A percentile compares a stretch with the other conserved stretches of the same genome.
Conservation (phyloP, 495 filamentous ascomycete genomes). For the Hypoxylon perforatum region DNA sequence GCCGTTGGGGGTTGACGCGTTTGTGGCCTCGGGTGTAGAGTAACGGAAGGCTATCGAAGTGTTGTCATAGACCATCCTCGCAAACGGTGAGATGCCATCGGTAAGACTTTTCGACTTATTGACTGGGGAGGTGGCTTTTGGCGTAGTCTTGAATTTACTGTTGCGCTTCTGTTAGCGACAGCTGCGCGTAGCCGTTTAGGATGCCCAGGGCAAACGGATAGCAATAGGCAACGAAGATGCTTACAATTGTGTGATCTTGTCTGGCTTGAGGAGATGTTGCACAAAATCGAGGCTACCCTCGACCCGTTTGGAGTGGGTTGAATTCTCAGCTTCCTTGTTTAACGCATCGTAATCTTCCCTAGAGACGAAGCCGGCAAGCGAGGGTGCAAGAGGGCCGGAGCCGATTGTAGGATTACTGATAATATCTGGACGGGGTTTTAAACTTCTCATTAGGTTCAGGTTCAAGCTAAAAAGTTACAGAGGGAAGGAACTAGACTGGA, state of each 20-base stretch:
- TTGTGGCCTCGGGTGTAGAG: slow-evolving; percentile 43
- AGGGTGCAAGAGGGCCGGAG: slow-evolving; percentile 60
- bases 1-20: slow-evolving; percentile 27
- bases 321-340: slow-evolving; percentile 60
- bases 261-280: slow-evolving; percentile 73
- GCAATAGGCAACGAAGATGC: slow-evolving; percentile 35
- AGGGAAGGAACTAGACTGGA: slow-evolving; percentile 1
- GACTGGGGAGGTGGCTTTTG: slow-evolving; percentile 29
- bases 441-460: slow-evolving; percentile 34
- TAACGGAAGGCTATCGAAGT: slow-evolving; percentile 52
- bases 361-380: slow-evolving; percentile 54
- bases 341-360: slow-evolving; percentile 59
- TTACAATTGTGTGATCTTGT: slow-evolving; percentile 79
- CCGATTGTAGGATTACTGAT: slow-evolving; percentile 75
- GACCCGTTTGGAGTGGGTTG: slow-evolving; percentile 52
- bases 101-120: slow-evolving; percentile 40
- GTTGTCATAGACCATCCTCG: slow-evolving; percentile 58
- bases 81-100: slow-evolving; percentile 53
- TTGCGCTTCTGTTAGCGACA: slow-evolving; percentile 29
- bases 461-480: slow-evolving; percentile 24
- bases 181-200: not conserved
- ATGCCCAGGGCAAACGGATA: not conserved
- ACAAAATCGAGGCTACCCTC: slow-evolving; percentile 70
- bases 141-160: slow-evolving; percentile 76
- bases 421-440: slow-evolving; percentile 61